Evolutionary conservation across 805 yeast species (phyloP).

Genomic region (Kuraishia piskuri): DNA sequence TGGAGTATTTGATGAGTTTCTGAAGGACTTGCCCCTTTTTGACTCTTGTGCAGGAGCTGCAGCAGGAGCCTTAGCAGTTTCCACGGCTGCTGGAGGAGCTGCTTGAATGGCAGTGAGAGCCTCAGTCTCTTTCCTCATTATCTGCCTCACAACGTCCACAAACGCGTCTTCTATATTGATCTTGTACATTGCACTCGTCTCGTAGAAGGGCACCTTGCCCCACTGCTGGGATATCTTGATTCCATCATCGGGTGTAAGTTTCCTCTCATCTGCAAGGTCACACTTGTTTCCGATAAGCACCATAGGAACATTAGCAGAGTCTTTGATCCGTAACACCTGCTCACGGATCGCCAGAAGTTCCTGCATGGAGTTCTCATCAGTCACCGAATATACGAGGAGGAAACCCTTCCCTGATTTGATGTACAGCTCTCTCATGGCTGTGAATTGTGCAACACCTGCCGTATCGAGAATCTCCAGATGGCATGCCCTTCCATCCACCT

Average conservation of each 20-base stretch:
- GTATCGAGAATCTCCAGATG: constrained; percentile 71
- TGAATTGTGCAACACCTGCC: constrained; percentile 76
- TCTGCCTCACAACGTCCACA: constrained; percentile 80
- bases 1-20: background rate
- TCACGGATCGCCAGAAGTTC: constrained; percentile 75
- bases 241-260: constrained; percentile 74
- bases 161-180: constrained; percentile 89
- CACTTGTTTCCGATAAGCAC: constrained; percentile 88
- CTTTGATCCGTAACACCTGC: constrained; percentile 80
- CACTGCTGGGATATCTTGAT: constrained; percentile 74
- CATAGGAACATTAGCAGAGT: constrained; percentile 71
- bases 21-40: background rate
- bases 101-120: constrained; percentile 2
- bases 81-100: background rate
- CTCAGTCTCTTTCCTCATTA: constrained; percentile 63
- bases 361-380: constrained; percentile 57
- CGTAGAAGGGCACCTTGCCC: constrained; percentile 89
- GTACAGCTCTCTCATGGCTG: constrained; percentile 88
- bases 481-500: constrained; percentile 81
- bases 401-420: constrained; percentile 82
- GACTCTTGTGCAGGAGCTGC: constrained; percentile 1
- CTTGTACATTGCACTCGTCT: constrained; percentile 86
- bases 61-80: background rate
- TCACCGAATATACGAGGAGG: constrained; percentile 48
- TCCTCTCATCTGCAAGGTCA: constrained; percentile 69